Percentiles rank a stretch among this genome's conserved stretches.
phyloP scores from a whole-genome alignment of 805 yeast genomes.

The Metschnikowia kofuensis region DNA sequence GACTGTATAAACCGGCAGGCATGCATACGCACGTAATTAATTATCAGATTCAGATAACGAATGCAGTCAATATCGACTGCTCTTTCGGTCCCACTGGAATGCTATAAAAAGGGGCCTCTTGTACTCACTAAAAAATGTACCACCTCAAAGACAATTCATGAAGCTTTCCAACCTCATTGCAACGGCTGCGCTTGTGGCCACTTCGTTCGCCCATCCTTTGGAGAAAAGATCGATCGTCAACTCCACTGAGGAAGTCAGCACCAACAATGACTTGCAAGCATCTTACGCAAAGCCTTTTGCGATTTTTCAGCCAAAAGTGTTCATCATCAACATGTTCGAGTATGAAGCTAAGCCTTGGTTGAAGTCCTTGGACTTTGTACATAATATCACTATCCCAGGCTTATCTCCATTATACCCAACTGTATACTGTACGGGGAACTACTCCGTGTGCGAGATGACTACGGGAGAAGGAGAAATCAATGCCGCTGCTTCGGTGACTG shows the following conservation, averaged over 20 bases:
- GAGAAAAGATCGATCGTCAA: constrained; percentile 13
- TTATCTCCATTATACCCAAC: constrained; percentile 58
- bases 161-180: constrained; percentile 17
- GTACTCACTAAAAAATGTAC: background rate
- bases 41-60: constrained; percentile 3
- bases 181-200: constrained; percentile 14
- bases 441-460: constrained; percentile 55
- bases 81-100: background rate
- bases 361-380: constrained; percentile 42
- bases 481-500: constrained; percentile 58
- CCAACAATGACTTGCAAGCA: constrained; percentile 20
- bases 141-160: constrained; percentile 11
- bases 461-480: constrained; percentile 72
- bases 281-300: constrained; percentile 31
- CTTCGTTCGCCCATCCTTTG: constrained; percentile 18
- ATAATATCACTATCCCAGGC: constrained; percentile 64
- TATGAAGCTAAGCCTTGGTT: constrained; percentile 55
- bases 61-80: background rate
- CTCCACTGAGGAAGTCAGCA: constrained; percentile 11
- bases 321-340: constrained; percentile 55
- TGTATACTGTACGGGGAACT: constrained; percentile 53
- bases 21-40: constrained; percentile 9
- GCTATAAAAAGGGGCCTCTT: background rate
- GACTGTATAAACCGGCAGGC: background rate
- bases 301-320: constrained; percentile 49